Evolutionary conservation across 2,329 filamentous ascomycete species (phyloP).

Genomic region (Rhynchosporium agropyri): DNA sequence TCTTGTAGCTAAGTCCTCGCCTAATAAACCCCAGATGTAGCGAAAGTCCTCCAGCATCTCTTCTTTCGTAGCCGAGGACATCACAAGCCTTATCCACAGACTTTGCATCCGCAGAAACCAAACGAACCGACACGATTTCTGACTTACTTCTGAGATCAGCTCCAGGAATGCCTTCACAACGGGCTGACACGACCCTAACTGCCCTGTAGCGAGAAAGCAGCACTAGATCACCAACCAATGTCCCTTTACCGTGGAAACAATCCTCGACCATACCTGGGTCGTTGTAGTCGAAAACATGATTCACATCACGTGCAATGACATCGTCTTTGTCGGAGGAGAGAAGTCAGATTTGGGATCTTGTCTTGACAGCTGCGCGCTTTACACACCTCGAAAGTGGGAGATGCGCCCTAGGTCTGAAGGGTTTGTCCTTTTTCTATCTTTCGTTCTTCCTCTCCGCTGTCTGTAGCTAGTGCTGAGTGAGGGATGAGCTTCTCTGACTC

Average conservation of each 20-base stretch:
- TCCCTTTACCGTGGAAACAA: neutral
- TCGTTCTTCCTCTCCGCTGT: neutral
- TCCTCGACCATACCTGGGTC: slow-evolving; percentile 10
- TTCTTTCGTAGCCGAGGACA: neutral
- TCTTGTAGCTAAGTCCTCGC: neutral
- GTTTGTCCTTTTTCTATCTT: slow-evolving; percentile 1
- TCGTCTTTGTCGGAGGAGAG: slow-evolving; percentile 42
- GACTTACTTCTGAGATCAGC: neutral
- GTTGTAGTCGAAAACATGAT: slow-evolving; percentile 32
- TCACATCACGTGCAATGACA: slow-evolving; percentile 29
- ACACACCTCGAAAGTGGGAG: slow-evolving; percentile 44
- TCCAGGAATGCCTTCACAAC: neutral
- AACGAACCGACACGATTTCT: neutral
- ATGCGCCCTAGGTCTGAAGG: slow-evolving; percentile 37
- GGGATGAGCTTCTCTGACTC: too few relatives aligned
- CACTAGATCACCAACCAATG: neutral
- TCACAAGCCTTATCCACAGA: neutral
- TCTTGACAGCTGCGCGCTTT: slow-evolving; percentile 30
- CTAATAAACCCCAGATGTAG: neutral
- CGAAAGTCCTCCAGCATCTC: neutral
- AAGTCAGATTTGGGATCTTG: slow-evolving; percentile 46
- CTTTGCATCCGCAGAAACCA: neutral
- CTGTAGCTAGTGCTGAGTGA: neutral
- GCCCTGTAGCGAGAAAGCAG: neutral
- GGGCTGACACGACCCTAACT: neutral